Conservation (phyloP, 2,329 filamentous ascomycete species). For the Dothideomycetidae sp. region DNA sequence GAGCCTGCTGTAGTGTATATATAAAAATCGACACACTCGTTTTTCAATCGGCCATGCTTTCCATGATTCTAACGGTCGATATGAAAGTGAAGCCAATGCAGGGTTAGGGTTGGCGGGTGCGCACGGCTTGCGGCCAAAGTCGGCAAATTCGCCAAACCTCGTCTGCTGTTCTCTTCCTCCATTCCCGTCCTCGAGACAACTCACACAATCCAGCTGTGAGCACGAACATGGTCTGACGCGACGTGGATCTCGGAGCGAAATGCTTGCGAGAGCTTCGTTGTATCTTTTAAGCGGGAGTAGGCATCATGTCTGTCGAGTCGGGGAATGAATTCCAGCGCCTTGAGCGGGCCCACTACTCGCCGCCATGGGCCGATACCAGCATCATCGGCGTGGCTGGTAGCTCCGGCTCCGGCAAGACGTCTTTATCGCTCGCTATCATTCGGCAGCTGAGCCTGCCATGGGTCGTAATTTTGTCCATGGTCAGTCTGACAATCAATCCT, state of each 20-base stretch:
- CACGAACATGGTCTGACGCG: neutral
- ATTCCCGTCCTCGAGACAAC: too few species aligned
- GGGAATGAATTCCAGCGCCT: constrained; percentile 8
- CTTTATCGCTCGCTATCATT: constrained; percentile 81
- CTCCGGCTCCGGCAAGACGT: constrained; percentile 92
- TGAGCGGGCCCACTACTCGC: constrained; percentile 58
- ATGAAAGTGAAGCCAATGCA: neutral
- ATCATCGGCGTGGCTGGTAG: constrained; percentile 94
- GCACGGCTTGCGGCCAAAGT: neutral
- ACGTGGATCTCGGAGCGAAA: neutral
- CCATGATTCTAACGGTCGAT: too few species aligned
- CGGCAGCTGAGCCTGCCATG: constrained; percentile 81
- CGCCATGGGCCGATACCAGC: constrained; percentile 89
- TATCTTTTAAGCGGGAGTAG: neutral
- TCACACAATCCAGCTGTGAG: too few species aligned
- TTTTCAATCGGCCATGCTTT: too few species aligned
- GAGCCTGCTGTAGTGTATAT: too few species aligned
- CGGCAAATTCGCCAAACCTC: neutral
- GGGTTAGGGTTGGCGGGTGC: neutral
- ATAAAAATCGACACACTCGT: too few species aligned
- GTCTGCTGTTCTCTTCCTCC: neutral
- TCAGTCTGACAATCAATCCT: constrained; percentile 29
- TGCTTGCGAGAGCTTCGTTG: neutral
- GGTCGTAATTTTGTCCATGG: constrained; percentile 97
- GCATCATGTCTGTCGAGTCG: neutral